phyloP scores from a whole-genome alignment of 73 alveolate genomes.

The Symbiodinium pilosum region DNA sequence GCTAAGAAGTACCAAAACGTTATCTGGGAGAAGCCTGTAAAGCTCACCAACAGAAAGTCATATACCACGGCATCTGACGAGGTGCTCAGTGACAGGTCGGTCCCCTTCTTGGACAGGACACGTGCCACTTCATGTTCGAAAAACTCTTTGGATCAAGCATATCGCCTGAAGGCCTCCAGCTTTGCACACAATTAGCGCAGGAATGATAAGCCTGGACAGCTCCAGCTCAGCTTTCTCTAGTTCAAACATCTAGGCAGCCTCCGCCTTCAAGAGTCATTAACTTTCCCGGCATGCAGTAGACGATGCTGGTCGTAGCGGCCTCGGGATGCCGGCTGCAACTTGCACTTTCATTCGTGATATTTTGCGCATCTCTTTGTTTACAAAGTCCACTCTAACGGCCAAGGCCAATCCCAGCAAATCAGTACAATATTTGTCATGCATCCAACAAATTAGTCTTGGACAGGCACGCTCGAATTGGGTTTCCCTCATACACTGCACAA shows the following conservation, averaged over 20 bases:
- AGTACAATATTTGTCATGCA: no score
- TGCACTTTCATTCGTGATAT: no score
- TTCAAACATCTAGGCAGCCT: no score
- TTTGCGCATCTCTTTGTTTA: no score
- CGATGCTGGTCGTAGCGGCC: not conserved
- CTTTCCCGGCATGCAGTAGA: not conserved
- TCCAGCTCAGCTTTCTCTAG: not conserved
- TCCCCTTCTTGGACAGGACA: not conserved
- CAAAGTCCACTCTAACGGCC: no score
- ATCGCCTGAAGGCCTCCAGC: slow-evolving; percentile 50
- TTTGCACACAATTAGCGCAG: not conserved
- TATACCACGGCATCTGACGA: not conserved
- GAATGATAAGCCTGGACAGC: not conserved
- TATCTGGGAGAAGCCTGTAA: no score
- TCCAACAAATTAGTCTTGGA: not conserved
- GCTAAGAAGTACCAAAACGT: no score
- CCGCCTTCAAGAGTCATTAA: not conserved
- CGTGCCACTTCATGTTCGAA: slow-evolving; percentile 7
- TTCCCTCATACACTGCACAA: not conserved
- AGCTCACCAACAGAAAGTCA: not conserved
- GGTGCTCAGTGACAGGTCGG: slow-evolving; percentile 42
- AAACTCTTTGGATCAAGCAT: slow-evolving; percentile 4
- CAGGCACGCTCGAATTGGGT: not conserved
- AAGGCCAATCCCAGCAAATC: no score
- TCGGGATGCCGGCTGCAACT: no score